Percentiles rank a stretch among this genome's conserved stretches.
Evolutionary conservation across 1,284 basidiomycete species (phyloP).

Genomic region (Sporisorium sorghi): DNA sequence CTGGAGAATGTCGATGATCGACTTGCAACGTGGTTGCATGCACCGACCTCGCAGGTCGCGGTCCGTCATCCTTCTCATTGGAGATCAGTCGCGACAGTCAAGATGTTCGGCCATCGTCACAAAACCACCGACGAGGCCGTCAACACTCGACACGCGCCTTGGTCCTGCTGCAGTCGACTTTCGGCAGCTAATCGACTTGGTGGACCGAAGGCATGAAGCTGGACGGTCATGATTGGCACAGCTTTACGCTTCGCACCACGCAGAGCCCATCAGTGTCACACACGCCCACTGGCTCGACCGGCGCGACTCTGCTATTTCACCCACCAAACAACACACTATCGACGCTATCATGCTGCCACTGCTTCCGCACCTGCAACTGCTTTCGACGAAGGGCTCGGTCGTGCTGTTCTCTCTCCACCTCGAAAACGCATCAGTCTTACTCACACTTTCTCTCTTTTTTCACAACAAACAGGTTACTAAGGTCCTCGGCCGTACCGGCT

Average conservation of each 20-base stretch:
- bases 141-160: no score
- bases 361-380: neutral
- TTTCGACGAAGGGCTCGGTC: neutral
- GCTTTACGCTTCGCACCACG: neutral
- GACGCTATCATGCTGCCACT: neutral
- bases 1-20: neutral
- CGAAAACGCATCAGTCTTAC: slow-evolving; percentile 14
- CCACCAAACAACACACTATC: neutral
- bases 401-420: neutral
- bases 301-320: neutral
- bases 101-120: no score
- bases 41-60: no score
- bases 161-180: no score
- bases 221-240: neutral
- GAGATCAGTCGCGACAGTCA: no score
- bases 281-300: neutral
- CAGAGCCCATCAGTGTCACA: neutral
- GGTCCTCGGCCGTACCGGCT: slow-evolving; percentile 98
- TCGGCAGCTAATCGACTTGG: no score
- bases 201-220: no score
- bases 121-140: no score
- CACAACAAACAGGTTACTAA: slow-evolving; percentile 70
- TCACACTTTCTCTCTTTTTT: slow-evolving; percentile 19
- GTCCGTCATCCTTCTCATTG: no score
- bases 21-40: no score